A percentile compares a stretch with the other conserved stretches of the same genome.
These are phyloP conservation scores for Beauveria pseudobassiana DNA, from an alignment of 2,329 filamentous ascomycete species.

Conservation along the genomic window DNA sequence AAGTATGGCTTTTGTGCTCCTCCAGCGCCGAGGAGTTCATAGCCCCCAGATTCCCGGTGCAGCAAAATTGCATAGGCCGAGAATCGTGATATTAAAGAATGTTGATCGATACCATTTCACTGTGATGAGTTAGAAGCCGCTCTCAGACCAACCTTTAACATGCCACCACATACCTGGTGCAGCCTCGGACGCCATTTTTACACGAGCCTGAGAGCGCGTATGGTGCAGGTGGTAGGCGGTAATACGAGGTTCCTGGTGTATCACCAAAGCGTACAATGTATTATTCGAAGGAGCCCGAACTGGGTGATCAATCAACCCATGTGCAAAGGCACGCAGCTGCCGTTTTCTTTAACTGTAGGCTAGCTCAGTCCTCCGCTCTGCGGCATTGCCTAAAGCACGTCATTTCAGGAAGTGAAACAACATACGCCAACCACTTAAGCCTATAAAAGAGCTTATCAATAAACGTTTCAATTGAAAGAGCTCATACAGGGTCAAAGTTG, in stretches of 20 bases:
- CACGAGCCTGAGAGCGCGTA: neutral
- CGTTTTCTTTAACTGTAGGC: neutral
- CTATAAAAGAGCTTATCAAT: neutral
- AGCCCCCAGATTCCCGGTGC: conserved; percentile 65
- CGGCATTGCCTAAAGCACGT: neutral
- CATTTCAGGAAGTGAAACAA: conserved; percentile 4
- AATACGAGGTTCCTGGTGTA: neutral
- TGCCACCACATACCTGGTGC: neutral
- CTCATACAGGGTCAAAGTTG: neutral
- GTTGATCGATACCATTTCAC: conserved; percentile 65
- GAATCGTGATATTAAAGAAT: conserved; percentile 64
- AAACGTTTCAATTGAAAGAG: neutral
- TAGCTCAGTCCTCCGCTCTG: neutral
- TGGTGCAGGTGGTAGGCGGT: neutral
- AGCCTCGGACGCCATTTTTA: neutral
- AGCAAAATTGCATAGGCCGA: conserved; percentile 63
- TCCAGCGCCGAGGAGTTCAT: conserved; percentile 70
- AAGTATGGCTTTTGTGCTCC: conserved; percentile 57
- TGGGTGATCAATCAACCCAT: neutral
- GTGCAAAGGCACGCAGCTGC: neutral
- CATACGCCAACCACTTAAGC: neutral
- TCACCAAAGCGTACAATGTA: neutral
- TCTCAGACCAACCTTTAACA: neutral
- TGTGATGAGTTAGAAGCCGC: conserved; percentile 18
- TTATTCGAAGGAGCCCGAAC: neutral